Evolutionary conservation across 768 basidiomycete species (phyloP), one percentile per base, ranked within the genome.

Genomic region (Tubosaeta sp.): DNA sequence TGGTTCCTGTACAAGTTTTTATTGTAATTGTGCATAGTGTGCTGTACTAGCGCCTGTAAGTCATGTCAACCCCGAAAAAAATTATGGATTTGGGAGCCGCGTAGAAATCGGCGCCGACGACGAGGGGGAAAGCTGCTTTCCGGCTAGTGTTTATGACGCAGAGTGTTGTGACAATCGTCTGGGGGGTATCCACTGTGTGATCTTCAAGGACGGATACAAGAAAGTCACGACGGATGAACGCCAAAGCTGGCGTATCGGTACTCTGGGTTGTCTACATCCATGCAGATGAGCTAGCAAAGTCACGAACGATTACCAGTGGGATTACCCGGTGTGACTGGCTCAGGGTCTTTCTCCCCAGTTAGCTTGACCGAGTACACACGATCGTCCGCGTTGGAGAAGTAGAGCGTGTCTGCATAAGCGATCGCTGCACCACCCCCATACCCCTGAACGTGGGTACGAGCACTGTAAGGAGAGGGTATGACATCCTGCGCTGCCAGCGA

Each of bases 71-170:
- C n/a, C n/a, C n/a, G n/a, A n/a, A n/a, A n/a, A n/a, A n/a, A n/a
- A n/a, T n/a, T n/a, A n/a, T n/a, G n/a, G n/a, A n/a, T n/a, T n/a
- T n/a, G n/a, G n/a, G n/a, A n/a, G 73, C 65, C 39, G 77, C 74
- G 64, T 90, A 92, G 69, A 91, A 91, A 61, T 90, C 87, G 5
- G 81, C 80, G 6, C 84, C 86, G 0, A 73, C 67, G 2, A 71
- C 69, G 35, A 90, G 66, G 5, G 76, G 66, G 7, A 71, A 64
- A 2, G 85, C 62, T 0, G 68, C 65, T 54, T 77, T 73, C 4
- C 71, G 67, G 2, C 56, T 50, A 0, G 75, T 74, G 63, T 85
- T 71, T 57, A 91, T 76, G 47, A 83, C 59, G 46, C 74, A 74
- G 30, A 92, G 76, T 0, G 73, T 74, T 50, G 77, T 90, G 21